Conservation (phyloP, 164 flowering plant species). For the Protea cynaroides region DNA sequence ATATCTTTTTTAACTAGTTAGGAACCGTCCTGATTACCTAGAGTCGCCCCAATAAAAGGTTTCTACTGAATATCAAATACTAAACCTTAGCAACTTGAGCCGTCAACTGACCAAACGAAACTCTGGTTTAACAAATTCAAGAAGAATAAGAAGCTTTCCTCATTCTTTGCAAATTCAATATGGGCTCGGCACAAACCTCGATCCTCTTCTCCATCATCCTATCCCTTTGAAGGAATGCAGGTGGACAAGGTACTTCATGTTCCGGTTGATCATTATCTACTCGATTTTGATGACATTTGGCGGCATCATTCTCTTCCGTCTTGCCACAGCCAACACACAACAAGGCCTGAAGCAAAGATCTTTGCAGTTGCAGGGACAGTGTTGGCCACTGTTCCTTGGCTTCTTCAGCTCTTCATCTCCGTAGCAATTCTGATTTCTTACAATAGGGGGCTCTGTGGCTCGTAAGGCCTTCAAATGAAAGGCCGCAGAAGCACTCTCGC, state of each 20-base stretch:
- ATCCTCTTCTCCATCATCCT: background rate
- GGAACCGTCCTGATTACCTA: too few species aligned
- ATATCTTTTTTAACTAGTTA: too few species aligned
- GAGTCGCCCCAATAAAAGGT: too few species aligned
- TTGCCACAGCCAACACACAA: slow-evolving; percentile 12
- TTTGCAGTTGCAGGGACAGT: background rate
- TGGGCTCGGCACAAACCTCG: background rate
- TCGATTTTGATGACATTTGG: slow-evolving; percentile 10
- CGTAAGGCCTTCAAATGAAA: background rate
- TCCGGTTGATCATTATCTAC: slow-evolving; percentile 10
- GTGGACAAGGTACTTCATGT: background rate
- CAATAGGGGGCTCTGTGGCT: slow-evolving; percentile 9
- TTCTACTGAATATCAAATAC: background rate
- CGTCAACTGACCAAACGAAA: too few species aligned
- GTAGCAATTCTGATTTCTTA: background rate
- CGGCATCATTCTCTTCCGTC: slow-evolving; percentile 7
- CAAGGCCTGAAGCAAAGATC: background rate
- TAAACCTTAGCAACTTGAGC: too few species aligned
- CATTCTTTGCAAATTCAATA: background rate
- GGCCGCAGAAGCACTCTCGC: background rate
- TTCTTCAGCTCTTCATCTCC: slow-evolving; percentile 5
- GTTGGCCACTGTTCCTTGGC: slow-evolving; percentile 9
- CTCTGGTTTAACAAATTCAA: background rate
- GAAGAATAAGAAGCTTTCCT: background rate
- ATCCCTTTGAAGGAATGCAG: slow-evolving; percentile 1